Evolutionary conservation across 371 early-diverging fungal genomes (phyloP), one percentile per base, ranked within the genome.

Genomic region (Syncephalastrum monosporum): DNA sequence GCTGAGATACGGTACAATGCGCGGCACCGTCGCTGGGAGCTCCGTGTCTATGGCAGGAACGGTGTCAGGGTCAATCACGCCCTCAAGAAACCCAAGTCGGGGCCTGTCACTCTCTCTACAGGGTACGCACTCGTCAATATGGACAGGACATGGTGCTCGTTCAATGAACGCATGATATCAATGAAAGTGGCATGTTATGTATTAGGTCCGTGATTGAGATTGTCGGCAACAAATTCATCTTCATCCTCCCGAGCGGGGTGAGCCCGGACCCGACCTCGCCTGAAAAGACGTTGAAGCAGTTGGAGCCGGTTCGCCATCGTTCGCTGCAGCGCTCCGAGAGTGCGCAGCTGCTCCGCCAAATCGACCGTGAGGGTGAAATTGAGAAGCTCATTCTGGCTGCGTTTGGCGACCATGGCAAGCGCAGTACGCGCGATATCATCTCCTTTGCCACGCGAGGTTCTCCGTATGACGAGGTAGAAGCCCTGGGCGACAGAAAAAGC

Each of bases 41-140:
- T 79, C 1, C 59, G 61, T 13, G 68, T 76, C 5, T 63, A 62
- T 55, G 69, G 79, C 41, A 62, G 68, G 19, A 79, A 74, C 50
- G 76, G 79, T 16, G 68, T 72, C 19, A 72, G 66, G 48, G 60
- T 79, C 3, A 72, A 75, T 47, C 68, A 69, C 7, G 47, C 58
- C 5, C 43, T 59, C 16, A 67, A 62, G 45, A 68, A 55, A 19
- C 67, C 62, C 25, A 29, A 68, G 55, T 50, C 45, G 49, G 56
- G 41, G 14, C 71, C 74, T 0, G 55, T 60, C 8, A 57, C 55
- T 0, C 49, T 76, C n/a, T 62, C 60, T 15, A 72, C 68, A 43
- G 64, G 73, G 64, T 64, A 25, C 21, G 59, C 21, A 21, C 2
- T 21, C 21, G 21, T 21, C 21, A 21, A 2, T 21, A 21, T 21